Conservation (phyloP, 2,329 filamentous ascomycete genomes). For the Calycina herbarum region DNA sequence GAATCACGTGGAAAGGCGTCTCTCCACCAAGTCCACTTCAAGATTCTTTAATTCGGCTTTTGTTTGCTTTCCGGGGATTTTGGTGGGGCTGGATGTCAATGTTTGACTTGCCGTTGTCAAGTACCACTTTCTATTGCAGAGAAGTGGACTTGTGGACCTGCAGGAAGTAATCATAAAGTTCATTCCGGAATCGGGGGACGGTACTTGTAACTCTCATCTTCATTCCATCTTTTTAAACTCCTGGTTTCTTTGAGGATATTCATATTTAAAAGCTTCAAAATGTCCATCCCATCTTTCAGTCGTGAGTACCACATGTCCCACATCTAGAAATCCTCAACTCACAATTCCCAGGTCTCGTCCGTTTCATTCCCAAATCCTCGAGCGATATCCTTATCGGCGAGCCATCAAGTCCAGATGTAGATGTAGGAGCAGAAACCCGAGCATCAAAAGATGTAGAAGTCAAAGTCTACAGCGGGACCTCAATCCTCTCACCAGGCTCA, state of each 20-base stretch:
- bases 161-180: not conserved
- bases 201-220: not conserved
- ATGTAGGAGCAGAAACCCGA: conserved; percentile 58
- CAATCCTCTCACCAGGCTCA: conserved; percentile 54
- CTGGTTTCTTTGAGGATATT: not conserved
- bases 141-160: not conserved
- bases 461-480: conserved; percentile 57
- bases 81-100: conserved; percentile 13
- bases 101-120: conserved; percentile 10
- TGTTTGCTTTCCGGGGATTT: conserved; percentile 8
- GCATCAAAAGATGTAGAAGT: conserved; percentile 57
- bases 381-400: conserved; percentile 55
- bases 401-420: conserved; percentile 51
- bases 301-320: conserved; percentile 21
- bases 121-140: conserved; percentile 1
- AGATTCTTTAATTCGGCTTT: not conserved
- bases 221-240: not conserved
- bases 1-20: not conserved
- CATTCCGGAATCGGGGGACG: not conserved
- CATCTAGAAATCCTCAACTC: not conserved
- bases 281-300: conserved; percentile 28
- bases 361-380: conserved; percentile 55
- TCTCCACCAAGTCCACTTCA: conserved; percentile 3
- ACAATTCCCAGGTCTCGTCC: conserved; percentile 53
- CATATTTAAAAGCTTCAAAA: conserved; percentile 5